Base-by-base conservation (phyloP, 1,139 yeast genomes). In the Candida labiduridarum region DNA sequence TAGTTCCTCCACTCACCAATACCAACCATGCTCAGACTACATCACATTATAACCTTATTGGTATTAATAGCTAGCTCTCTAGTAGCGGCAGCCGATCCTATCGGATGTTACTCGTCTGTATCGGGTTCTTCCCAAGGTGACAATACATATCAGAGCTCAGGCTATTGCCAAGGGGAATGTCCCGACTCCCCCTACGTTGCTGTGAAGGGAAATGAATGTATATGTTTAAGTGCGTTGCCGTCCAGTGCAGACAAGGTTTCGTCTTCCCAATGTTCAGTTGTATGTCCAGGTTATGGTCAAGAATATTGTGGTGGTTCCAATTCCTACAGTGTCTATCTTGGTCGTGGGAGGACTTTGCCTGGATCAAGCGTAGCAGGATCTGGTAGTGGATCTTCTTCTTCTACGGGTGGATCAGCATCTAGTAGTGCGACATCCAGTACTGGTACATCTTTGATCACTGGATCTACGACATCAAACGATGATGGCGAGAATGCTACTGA, bases 221-320 rank as follows among this genome's bases (percentile, higher is more conserved):
- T 74, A 61, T 89, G 96, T 67, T 88, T 92, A 53, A 62, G 69
- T 53, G 56, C 69, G 0, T 61, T 74, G 16, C 96, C 96, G 1
- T 54, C 74, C 6, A 50, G 69, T 14, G 55, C 74, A 1, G 55
- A 68, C 16, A 61, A 63, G 45, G 54, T 56, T 15, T 57, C 49
- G 22, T 45, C 53, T 4, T 50, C 71, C 9, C 50, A 56, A 30
- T 87, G 94, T 68, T 59, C 66, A 54, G 60, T 60, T 1, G 49
- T 58, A 1, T 87, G 94, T 65, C 56, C 64, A 36, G 90, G 88
- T 9, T 86, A 70, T 59, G 76, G 74, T 12, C 2, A 41, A 0
- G 80, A 76, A 38, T 70, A 52, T 27, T 86, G 92, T 65, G 92
- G 92, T 50, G 89, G 89, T 12, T 9, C 61, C 7, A 57, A 57